These are phyloP conservation scores for Lantana camara DNA, from an alignment of 257 asterid genomes.

Conservation along the genomic window DNA sequence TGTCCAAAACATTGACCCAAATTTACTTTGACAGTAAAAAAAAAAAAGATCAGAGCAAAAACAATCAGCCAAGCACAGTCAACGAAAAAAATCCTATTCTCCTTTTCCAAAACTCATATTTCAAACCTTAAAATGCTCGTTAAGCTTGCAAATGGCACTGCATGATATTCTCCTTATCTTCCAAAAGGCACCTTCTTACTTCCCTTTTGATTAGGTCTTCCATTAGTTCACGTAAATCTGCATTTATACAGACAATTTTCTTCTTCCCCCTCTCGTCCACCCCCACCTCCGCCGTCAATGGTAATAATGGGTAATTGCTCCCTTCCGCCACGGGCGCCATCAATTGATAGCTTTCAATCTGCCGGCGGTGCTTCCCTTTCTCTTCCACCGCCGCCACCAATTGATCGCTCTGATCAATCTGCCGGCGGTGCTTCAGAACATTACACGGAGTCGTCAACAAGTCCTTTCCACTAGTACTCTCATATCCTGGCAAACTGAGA, in stretches of 20 bases:
- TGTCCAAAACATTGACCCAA: constrained; percentile 14
- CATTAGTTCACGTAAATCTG: constrained; percentile 35
- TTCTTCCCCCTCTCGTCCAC: constrained; percentile 8
- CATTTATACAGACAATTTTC: constrained; percentile 20
- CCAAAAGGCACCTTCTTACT: constrained; percentile 38
- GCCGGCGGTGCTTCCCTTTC: too few species aligned
- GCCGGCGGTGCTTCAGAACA: constrained; percentile 13
- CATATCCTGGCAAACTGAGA: constrained; percentile 39
- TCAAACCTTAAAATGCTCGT: neutral
- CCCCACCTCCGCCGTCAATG: constrained; percentile 9
- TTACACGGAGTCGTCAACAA: neutral
- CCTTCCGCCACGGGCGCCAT: too few species aligned
- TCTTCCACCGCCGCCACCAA: too few species aligned
- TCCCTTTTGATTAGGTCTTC: constrained; percentile 43
- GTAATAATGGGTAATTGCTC: neutral
- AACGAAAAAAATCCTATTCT: too few species aligned
- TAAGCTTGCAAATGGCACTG: constrained; percentile 16
- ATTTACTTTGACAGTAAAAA: neutral
- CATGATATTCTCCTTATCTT: constrained; percentile 12
- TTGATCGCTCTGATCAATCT: too few species aligned
- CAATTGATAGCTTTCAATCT: too few species aligned
- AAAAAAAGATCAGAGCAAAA: too few species aligned
- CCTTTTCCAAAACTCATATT: too few species aligned
- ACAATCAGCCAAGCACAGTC: constrained; percentile 11
- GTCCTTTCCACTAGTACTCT: constrained; percentile 11